Evolutionary conservation across 768 basidiomycete species (phyloP).

Genomic region (Pisolithus albus): DNA sequence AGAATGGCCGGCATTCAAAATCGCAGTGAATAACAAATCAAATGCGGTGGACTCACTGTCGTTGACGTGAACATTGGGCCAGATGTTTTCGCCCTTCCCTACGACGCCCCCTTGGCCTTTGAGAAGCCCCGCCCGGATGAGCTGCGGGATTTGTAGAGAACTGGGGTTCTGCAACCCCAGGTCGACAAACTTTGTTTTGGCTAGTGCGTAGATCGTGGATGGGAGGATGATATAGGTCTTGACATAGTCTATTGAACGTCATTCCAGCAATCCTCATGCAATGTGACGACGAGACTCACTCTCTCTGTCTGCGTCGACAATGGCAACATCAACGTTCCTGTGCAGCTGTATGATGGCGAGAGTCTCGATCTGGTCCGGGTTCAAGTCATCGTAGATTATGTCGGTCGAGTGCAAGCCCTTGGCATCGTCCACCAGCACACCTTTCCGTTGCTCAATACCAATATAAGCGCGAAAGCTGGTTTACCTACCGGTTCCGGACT

Average conservation of each 20-base stretch:
- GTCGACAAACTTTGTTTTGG: slow-evolving; percentile 12
- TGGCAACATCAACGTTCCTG: slow-evolving; percentile 41
- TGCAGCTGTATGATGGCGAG: slow-evolving; percentile 42
- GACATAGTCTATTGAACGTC: slow-evolving; percentile 34
- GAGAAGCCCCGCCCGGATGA: slow-evolving; percentile 16
- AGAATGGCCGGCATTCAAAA: background rate
- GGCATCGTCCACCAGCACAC: slow-evolving; percentile 40
- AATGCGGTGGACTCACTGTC: slow-evolving; percentile 12
- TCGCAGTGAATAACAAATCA: background rate
- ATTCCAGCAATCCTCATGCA: too few relatives aligned
- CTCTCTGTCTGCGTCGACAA: slow-evolving; percentile 43
- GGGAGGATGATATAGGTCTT: slow-evolving; percentile 45
- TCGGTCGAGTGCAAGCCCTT: slow-evolving; percentile 33
- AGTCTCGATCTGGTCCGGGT: slow-evolving; percentile 40
- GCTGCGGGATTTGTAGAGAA: slow-evolving; percentile 20
- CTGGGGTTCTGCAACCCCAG: slow-evolving; percentile 15
- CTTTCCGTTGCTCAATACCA: slow-evolving; percentile 14
- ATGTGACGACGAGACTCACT: slow-evolving; percentile 23
- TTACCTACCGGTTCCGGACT: slow-evolving; percentile 47
- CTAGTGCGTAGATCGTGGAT: slow-evolving; percentile 24
- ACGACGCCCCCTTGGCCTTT: slow-evolving; percentile 16
- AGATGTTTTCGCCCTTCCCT: slow-evolving; percentile 23
- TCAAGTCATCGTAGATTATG: slow-evolving; percentile 42
- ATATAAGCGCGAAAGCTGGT: background rate
- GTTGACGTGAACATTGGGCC: too few relatives aligned